A percentile compares a stretch with the other conserved stretches of the same genome.
phyloP scores from a whole-genome alignment of 805 yeast species.

The Saturnispora galanensis region DNA sequence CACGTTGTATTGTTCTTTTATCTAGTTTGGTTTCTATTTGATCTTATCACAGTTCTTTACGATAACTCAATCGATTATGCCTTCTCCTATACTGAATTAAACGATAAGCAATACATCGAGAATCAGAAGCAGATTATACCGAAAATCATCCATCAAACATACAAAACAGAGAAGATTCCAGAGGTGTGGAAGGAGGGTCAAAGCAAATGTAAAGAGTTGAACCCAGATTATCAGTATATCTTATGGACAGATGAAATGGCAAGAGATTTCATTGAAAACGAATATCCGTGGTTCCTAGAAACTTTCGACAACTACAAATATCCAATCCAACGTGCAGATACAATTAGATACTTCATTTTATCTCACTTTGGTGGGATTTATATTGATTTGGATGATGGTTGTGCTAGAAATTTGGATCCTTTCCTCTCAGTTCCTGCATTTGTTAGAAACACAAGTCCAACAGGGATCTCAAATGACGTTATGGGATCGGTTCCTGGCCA shows the following conservation, averaged over 20 bases:
- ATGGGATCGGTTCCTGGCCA: constrained; percentile 85
- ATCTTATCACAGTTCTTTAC: constrained; percentile 61
- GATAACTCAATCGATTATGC: constrained; percentile 65
- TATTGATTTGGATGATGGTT: constrained; percentile 85
- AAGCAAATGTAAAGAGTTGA: constrained; percentile 61
- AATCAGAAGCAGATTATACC: constrained; percentile 58
- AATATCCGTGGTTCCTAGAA: constrained; percentile 78
- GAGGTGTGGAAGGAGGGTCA: constrained; percentile 76
- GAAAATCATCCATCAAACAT: constrained; percentile 88
- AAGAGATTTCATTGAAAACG: constrained; percentile 62
- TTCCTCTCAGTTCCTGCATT: constrained; percentile 74
- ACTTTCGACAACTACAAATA: constrained; percentile 72
- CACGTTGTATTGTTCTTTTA: constrained; percentile 47
- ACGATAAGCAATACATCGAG: constrained; percentile 24
- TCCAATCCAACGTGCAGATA: constrained; percentile 86
- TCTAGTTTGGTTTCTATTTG: constrained; percentile 55
- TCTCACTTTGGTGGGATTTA: constrained; percentile 83
- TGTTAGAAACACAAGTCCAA: constrained; percentile 78
- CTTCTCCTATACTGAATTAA: constrained; percentile 50
- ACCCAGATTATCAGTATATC: constrained; percentile 81
- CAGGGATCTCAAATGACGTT: constrained; percentile 87
- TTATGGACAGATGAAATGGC: constrained; percentile 88
- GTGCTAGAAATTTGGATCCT: constrained; percentile 71
- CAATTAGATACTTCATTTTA: constrained; percentile 76
- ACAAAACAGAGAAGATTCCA: constrained; percentile 70